Percentiles rank a stretch among this genome's conserved stretches.
Evolutionary conservation across 306 rosid species (phyloP).

Genomic region (peach (Prunus persica)): DNA sequence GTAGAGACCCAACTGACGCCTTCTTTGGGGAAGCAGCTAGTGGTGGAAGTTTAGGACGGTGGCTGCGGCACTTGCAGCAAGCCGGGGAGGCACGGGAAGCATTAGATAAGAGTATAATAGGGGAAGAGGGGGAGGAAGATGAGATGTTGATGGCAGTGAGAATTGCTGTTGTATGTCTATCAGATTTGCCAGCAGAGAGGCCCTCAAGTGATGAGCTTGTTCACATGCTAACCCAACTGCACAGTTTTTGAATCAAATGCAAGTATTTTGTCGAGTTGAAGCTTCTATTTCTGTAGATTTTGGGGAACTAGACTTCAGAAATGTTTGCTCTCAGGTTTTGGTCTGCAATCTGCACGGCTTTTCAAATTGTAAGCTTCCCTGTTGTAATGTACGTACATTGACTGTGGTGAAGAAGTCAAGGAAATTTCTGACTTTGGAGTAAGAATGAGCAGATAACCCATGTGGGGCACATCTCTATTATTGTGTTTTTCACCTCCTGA

Average conservation of each 20-base stretch:
- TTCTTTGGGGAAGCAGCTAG: conserved; percentile 77
- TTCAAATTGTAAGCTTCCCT: background rate
- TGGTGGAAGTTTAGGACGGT: conserved; percentile 79
- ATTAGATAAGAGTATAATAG: conserved; percentile 70
- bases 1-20: conserved; percentile 75
- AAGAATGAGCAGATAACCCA: background rate
- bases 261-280: conserved; percentile 16
- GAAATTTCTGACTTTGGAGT: background rate
- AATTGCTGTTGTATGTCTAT: conserved; percentile 86
- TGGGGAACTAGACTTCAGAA: conserved; percentile 11
- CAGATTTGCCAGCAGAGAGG: conserved; percentile 83
- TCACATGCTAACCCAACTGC: conserved; percentile 96
- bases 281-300: conserved; percentile 32
- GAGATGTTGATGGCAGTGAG: conserved; percentile 97
- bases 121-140: conserved; percentile 92
- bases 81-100: conserved; percentile 84
- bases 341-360: conserved; percentile 4
- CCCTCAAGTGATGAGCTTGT: conserved; percentile 99
- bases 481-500: conserved; percentile 30
- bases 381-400: background rate
- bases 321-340: conserved; percentile 22
- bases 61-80: conserved; percentile 83
- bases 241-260: conserved; percentile 68
- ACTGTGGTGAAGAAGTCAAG: conserved; percentile 12
- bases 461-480: conserved; percentile 24